Percentiles rank a stretch among this genome's conserved stretches.
Conservation (phyloP, 2,329 filamentous ascomycete species). For the Geosmithia morbida region DNA sequence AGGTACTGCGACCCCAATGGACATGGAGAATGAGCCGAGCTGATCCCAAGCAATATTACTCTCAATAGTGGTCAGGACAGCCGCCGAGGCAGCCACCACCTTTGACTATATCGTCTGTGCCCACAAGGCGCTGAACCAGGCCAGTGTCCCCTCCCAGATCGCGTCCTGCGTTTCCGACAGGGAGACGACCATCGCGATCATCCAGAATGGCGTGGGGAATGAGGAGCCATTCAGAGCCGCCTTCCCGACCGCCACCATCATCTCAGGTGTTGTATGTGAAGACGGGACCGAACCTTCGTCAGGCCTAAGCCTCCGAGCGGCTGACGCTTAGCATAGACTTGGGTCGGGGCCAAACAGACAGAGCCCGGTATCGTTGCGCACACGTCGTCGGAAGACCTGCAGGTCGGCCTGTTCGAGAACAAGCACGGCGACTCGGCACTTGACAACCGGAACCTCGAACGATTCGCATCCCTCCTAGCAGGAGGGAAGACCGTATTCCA, state of each 20-base stretch:
- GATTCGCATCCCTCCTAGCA: constrained; percentile 23
- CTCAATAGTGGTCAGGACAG: constrained; percentile 29
- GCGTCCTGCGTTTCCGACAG: constrained; percentile 42
- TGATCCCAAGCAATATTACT: not conserved
- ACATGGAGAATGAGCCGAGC: too few species aligned
- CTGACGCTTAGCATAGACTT: constrained; percentile 17
- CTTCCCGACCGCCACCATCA: constrained; percentile 44
- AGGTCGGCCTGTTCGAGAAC: constrained; percentile 37
- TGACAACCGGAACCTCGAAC: constrained; percentile 22
- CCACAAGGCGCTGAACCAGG: constrained; percentile 55
- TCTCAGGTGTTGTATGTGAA: constrained; percentile 34
- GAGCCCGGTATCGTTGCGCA: constrained; percentile 33
- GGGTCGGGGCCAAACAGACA: constrained; percentile 36
- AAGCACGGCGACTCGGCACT: constrained; percentile 6
- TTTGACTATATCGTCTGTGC: constrained; percentile 54
- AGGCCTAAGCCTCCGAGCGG: not conserved
- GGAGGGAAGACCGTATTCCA: constrained; percentile 27
- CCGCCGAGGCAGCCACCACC: constrained; percentile 17
- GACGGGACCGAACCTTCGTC: not conserved
- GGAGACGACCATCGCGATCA: constrained; percentile 41
- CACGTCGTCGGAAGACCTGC: constrained; percentile 35
- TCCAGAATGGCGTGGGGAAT: constrained; percentile 57
- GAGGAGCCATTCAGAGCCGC: constrained; percentile 49
- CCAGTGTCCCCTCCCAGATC: constrained; percentile 46
- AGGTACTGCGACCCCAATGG: constrained; percentile 7